Percentiles rank a stretch among this genome's conserved stretches.
phyloP scores from a whole-genome alignment of 768 basidiomycete species.

The Boletales sp. region DNA sequence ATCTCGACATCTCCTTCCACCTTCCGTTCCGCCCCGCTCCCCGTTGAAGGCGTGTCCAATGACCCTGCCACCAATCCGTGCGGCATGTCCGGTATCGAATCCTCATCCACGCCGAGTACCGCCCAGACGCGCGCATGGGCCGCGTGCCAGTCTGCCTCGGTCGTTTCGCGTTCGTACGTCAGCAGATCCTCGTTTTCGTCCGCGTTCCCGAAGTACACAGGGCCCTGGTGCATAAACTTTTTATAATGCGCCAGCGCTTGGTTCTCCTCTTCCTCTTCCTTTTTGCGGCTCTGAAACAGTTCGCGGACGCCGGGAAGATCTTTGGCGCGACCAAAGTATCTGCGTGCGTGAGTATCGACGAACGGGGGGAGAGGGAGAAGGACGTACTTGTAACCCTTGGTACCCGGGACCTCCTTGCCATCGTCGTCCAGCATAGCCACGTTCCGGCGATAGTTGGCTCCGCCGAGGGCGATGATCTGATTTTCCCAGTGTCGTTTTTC shows the following conservation, averaged over 20 bases:
- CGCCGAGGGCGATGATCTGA: constrained; percentile 93
- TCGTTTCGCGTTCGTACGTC: constrained; percentile 65
- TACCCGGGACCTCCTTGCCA: constrained; percentile 94
- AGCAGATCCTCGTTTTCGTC: constrained; percentile 76
- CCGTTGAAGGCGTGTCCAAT: constrained; percentile 13
- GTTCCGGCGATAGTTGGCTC: constrained; percentile 93
- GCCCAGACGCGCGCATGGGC: constrained; percentile 54
- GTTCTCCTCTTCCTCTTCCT: constrained; percentile 88
- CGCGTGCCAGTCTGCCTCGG: constrained; percentile 73
- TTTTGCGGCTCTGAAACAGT: constrained; percentile 84
- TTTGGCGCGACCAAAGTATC: constrained; percentile 96
- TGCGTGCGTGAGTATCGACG: constrained; percentile 26
- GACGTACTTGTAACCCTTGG: constrained; percentile 93
- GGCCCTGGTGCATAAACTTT: constrained; percentile 85
- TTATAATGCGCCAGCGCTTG: constrained; percentile 72
- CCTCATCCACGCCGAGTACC: constrained; percentile 48
- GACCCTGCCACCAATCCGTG: constrained; percentile 13
- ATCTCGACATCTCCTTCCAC: constrained; percentile 41
- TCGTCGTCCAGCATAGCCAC: constrained; percentile 94
- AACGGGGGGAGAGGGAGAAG: neutral
- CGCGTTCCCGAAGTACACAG: constrained; percentile 86
- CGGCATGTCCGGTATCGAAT: constrained; percentile 51
- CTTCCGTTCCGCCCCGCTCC: constrained; percentile 51
- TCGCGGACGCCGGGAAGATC: constrained; percentile 94
- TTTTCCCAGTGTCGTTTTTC: constrained; percentile 99